These are phyloP conservation scores for Ophiostoma tasmaniense DNA, from an alignment of 2,329 filamentous ascomycete species.

Conservation along the genomic window DNA sequence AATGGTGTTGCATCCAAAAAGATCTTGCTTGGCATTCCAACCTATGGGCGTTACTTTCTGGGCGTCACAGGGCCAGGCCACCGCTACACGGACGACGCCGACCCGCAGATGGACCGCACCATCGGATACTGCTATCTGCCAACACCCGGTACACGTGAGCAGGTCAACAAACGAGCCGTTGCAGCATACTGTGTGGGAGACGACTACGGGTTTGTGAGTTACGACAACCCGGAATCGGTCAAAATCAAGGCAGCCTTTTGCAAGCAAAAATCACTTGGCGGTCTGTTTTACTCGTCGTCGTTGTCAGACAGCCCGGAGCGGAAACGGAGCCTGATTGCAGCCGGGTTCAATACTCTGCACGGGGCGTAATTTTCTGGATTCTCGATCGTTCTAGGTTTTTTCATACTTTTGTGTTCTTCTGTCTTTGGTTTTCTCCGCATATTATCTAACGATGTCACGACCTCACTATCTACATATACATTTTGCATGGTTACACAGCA, in stretches of 20 bases:
- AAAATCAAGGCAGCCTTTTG: slow-evolving; percentile 66
- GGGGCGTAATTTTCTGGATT: slow-evolving; percentile 29
- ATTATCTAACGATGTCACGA: neutral
- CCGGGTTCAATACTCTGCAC: slow-evolving; percentile 52
- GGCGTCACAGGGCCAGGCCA: slow-evolving; percentile 58
- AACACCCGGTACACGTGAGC: slow-evolving; percentile 50
- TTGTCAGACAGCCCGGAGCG: slow-evolving; percentile 56
- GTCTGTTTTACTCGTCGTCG: slow-evolving; percentile 77
- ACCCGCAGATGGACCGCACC: slow-evolving; percentile 51
- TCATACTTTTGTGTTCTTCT: neutral
- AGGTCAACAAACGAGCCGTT: slow-evolving; percentile 56
- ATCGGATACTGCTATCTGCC: slow-evolving; percentile 70
- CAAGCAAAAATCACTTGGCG: slow-evolving; percentile 61
- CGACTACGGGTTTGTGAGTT: slow-evolving; percentile 70
- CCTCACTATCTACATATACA: neutral
- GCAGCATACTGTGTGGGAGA: slow-evolving; percentile 65
- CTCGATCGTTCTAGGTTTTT: neutral
- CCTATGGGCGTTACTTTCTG: slow-evolving; percentile 67
- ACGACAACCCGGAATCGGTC: slow-evolving; percentile 71
- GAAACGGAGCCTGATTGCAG: slow-evolving; percentile 48
- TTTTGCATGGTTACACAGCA: neutral
- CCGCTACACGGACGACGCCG: slow-evolving; percentile 36
- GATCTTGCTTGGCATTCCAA: slow-evolving; percentile 66
- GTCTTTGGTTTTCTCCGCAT: neutral
- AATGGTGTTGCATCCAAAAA: slow-evolving; percentile 61